Base-by-base conservation (phyloP, 2,329 filamentous ascomycete genomes). In the Graphilbum sp. region DNA sequence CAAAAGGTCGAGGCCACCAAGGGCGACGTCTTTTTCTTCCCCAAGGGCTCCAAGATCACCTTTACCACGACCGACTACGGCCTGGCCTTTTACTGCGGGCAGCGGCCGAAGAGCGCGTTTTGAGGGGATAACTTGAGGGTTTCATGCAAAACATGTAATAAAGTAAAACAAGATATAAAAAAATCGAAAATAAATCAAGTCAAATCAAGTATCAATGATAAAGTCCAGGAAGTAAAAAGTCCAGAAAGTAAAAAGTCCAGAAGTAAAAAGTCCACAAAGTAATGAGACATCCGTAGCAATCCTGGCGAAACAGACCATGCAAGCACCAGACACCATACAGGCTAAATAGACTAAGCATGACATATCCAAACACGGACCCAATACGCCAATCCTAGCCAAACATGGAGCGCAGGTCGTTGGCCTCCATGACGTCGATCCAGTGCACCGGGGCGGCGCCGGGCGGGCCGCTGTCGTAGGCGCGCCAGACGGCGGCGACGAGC, bases 391-490 rank as follows among this genome's bases (percentile, higher is more conserved):
- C 13, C 25, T 16, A 21, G 7, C 44, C 44, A 39, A 45, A 43
- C 24, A 45, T 39, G 3, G 41, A 42, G 4, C 37, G 32, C 12
- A 45, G 31, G 25, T 43, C 38, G 13, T 38, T 35, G 2, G 31
- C 40, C 24, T 43, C 54, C 56, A 58, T 60, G 3, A 60, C 53
- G 36, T 61, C 58, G 11, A 60, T 51, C 58, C 58, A 61, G 31
- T 60, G 58, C 2, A 54, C 53, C 2, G 48, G 42, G 4, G 36
- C 37, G 3, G 45, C 41, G 1, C 48, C 47, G 0, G 50, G 50
- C 2, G 49, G 42, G 18, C 57, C 54, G 5, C 36, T 43, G 18
- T 61, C 58, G 15, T 61, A 61, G 0, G 54, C 54, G 2, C 52
- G 48, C 58, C 58, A 61, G 3, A 61, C 53, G 0, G 56, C 51